A percentile compares a stretch with the other conserved stretches of the same genome.
Conservation (phyloP, 768 basidiomycete genomes). For the Trametes punicea region DNA sequence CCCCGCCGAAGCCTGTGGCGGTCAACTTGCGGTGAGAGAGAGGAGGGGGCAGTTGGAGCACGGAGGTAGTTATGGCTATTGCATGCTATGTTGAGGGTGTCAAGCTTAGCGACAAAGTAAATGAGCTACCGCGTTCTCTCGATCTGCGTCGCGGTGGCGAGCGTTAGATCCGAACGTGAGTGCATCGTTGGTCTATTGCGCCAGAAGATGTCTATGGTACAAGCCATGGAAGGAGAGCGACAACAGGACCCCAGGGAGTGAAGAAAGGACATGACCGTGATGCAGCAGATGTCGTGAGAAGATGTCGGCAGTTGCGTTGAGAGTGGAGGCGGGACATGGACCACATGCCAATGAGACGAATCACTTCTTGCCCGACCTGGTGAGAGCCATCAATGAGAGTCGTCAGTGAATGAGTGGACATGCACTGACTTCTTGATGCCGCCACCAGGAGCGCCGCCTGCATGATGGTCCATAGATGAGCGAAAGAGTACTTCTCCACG, state of each 20-base stretch:
- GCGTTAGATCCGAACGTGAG: neutral
- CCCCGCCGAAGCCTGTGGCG: slow-evolving; percentile 24
- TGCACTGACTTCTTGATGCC: slow-evolving; percentile 82
- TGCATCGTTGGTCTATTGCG: neutral
- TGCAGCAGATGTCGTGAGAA: neutral
- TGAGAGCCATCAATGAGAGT: neutral
- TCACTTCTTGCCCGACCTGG: slow-evolving; percentile 73
- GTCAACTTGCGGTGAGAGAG: slow-evolving; percentile 15
- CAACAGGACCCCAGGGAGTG: neutral
- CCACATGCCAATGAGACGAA: neutral
- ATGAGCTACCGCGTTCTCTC: neutral
- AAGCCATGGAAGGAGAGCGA: neutral
- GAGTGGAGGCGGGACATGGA: neutral
- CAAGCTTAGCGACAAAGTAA: too few relatives aligned
- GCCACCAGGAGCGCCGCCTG: slow-evolving; percentile 67
- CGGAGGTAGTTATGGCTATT: neutral
- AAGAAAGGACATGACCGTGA: neutral
- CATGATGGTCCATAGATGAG: neutral
- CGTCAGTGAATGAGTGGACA: neutral
- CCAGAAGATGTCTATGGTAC: slow-evolving; percentile 8
- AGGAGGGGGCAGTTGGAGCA: neutral
- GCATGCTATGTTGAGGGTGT: neutral
- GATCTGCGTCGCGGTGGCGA: neutral
- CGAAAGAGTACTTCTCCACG: neutral
- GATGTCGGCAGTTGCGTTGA: neutral